Percentiles rank a stretch among this genome's conserved stretches.
Evolutionary conservation across 2,329 filamentous ascomycete genomes (phyloP).

Genomic region (Fusarium sacchari): DNA sequence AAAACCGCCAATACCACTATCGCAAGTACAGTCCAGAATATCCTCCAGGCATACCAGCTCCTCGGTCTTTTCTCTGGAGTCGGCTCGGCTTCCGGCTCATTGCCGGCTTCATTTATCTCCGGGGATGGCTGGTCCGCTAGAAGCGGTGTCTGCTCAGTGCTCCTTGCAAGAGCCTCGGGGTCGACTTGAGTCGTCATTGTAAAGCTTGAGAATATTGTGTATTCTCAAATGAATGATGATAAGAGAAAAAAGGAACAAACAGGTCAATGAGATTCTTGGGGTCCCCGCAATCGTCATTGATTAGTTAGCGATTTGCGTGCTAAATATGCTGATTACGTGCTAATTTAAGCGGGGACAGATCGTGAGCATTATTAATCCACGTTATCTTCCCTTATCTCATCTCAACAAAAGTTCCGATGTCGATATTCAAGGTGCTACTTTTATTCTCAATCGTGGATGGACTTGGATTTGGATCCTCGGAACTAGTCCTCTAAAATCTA

Average conservation of each 20-base stretch:
- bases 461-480: background rate
- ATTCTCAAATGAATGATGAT: background rate
- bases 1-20: background rate
- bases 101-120: background rate
- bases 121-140: background rate
- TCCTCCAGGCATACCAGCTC: constrained; percentile 21
- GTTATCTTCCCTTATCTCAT: background rate
- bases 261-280: background rate
- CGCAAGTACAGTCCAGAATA: constrained; percentile 7
- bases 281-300: constrained; percentile 11
- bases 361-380: constrained; percentile 20
- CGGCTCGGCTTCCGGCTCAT: background rate
- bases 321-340: background rate
- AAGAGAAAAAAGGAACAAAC: background rate
- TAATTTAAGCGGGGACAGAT: background rate
- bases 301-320: background rate
- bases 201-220: fast-evolving
- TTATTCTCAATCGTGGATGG: background rate
- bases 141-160: constrained; percentile 12
- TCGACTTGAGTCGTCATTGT: background rate
- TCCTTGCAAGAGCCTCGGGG: background rate
- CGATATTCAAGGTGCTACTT: background rate
- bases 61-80: background rate
- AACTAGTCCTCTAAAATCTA: too few species aligned
- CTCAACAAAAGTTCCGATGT: background rate